Evolutionary conservation across 805 yeast genomes (phyloP).

Genomic region (Saccharomycopsis selenospora): DNA sequence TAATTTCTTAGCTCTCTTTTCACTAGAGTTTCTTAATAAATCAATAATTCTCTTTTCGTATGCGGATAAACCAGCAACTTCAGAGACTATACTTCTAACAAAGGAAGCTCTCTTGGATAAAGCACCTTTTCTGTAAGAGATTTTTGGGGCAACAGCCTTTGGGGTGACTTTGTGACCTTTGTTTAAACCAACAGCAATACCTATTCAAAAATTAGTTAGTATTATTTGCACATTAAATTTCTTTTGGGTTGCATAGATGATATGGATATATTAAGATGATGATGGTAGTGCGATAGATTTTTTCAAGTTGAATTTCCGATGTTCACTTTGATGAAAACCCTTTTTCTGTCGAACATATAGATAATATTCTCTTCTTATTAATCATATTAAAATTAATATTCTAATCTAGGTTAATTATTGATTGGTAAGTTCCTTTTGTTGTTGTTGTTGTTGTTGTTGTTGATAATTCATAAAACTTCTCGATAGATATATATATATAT

Average conservation of each 20-base stretch:
- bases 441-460: no score
- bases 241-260: not conserved
- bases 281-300: not conserved
- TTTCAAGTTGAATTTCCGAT: no score
- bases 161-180: slow-evolving; percentile 96
- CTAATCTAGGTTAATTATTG: no score
- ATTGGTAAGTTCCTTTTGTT: no score
- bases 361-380: no score
- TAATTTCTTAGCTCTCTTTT: slow-evolving; percentile 99
- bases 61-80: slow-evolving; percentile 98
- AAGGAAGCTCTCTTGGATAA: slow-evolving; percentile 91
- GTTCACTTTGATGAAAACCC: no score
- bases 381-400: no score
- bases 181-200: slow-evolving; percentile 98
- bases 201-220: slow-evolving; percentile 38
- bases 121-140: slow-evolving; percentile 95
- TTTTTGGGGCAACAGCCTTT: slow-evolving; percentile 78
- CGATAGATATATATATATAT: no score
- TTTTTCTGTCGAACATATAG: no score
- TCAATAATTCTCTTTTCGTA: slow-evolving; percentile 99
- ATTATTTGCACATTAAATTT: slow-evolving; percentile 19
- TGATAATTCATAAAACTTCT: no score
- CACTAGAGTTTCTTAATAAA: slow-evolving; percentile 99
- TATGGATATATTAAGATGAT: not conserved
- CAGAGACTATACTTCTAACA: slow-evolving; percentile 92